Evolutionary conservation across 2,329 filamentous ascomycete species (phyloP).

Genomic region (Curvularia sp.): DNA sequence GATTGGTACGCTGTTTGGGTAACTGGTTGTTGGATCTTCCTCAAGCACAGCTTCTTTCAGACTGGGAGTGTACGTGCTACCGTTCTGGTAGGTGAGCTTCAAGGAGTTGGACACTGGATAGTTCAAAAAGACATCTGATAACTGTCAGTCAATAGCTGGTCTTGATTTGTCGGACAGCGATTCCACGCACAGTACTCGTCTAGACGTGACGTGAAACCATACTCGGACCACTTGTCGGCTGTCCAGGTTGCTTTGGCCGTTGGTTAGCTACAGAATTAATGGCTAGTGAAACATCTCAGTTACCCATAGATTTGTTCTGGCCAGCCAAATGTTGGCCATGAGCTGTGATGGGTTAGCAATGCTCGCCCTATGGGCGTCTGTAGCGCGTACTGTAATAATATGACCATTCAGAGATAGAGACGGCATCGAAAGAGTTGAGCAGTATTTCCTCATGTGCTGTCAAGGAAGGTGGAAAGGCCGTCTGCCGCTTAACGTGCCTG

Average conservation of each 20-base stretch:
- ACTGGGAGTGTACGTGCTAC: conserved; percentile 40
- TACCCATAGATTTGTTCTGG: conserved; percentile 44
- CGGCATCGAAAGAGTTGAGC: conserved; percentile 51
- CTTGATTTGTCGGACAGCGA: not conserved
- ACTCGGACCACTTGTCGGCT: conserved; percentile 46
- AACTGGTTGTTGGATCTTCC: conserved; percentile 47
- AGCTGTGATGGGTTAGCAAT: conserved; percentile 26
- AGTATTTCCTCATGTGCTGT: conserved; percentile 50
- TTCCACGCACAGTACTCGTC: conserved; percentile 45
- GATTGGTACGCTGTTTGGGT: conserved; percentile 51
- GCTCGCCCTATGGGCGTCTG: not conserved
- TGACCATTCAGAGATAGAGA: conserved; percentile 48
- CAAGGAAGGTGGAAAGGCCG: conserved; percentile 43
- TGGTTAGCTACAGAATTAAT: not conserved
- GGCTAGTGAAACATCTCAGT: not conserved
- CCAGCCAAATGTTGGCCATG: conserved; percentile 47
- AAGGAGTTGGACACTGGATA: conserved; percentile 49
- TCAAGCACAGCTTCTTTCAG: conserved; percentile 45
- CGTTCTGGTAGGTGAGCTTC: conserved; percentile 44
- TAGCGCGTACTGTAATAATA: conserved; percentile 48
- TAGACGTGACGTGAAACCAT: conserved; percentile 46
- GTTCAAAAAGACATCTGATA: conserved; percentile 46
- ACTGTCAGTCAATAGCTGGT: conserved; percentile 4
- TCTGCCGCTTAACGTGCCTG: conserved; percentile 38
- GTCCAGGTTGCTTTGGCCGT: conserved; percentile 47